Evolutionary conservation across 495 filamentous ascomycete genomes (phyloP).

Genomic region (Wilcoxina mikolae): DNA sequence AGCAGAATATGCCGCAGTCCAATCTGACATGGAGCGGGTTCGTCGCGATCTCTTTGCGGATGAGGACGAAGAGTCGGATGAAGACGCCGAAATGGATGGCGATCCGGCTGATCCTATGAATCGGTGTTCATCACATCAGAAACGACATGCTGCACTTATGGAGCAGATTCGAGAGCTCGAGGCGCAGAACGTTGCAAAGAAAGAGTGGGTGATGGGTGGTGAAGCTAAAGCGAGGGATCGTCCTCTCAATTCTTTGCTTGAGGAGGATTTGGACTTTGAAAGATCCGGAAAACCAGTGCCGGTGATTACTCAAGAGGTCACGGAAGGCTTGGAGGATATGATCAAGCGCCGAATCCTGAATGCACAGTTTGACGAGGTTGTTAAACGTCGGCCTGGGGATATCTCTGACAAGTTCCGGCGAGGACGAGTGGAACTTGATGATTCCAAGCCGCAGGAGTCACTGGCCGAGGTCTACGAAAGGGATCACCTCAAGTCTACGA

Average conservation of each 20-base stretch:
- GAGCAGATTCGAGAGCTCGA: slow-evolving; percentile 86
- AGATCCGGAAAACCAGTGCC: slow-evolving; percentile 89
- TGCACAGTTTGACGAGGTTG: slow-evolving; percentile 83
- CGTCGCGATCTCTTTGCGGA: slow-evolving; percentile 89
- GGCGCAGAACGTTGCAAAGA: slow-evolving; percentile 75
- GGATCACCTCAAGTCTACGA: slow-evolving; percentile 63
- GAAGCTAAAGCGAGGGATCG: slow-evolving; percentile 72
- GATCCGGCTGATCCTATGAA: slow-evolving; percentile 42
- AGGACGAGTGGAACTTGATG: slow-evolving; percentile 64
- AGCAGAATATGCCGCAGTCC: slow-evolving; percentile 30
- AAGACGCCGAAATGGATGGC: slow-evolving; percentile 30
- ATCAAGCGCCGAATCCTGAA: slow-evolving; percentile 89
- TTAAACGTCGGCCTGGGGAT: slow-evolving; percentile 62
- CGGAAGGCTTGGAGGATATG: slow-evolving; percentile 80
- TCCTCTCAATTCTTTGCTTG: slow-evolving; percentile 79
- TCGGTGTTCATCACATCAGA: slow-evolving; percentile 65
- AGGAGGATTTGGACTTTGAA: slow-evolving; percentile 93
- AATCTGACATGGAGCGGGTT: slow-evolving; percentile 80
- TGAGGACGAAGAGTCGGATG: slow-evolving; percentile 25
- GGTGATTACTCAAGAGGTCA: slow-evolving; percentile 85
- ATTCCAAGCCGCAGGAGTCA: slow-evolving; percentile 69
- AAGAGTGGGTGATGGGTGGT: slow-evolving; percentile 77
- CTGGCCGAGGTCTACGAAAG: slow-evolving; percentile 90
- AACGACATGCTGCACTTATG: slow-evolving; percentile 64
- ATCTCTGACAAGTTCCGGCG: slow-evolving; percentile 42